Base-by-base conservation (phyloP, 805 yeast genomes). In the Cyberlindnera meyerae region DNA sequence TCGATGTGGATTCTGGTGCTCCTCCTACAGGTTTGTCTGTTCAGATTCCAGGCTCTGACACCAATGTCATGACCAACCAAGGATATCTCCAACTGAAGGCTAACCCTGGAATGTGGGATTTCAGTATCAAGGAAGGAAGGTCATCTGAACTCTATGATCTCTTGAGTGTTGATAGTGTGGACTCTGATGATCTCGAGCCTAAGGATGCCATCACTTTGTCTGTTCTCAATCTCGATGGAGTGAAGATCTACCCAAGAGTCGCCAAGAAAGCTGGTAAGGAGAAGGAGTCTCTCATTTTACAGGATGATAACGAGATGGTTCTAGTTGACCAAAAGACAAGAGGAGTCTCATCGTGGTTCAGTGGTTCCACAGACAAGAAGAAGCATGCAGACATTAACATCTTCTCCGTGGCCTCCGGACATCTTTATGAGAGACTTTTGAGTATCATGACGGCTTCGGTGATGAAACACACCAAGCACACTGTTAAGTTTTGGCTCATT, bases 31-130 rank as follows among this genome's bases (percentile, higher is more conserved):
- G 52, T 14, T 15, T 54, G 36, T 12, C 43, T n/a, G 48, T 52
- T 18, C 50, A 49, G 33, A 33, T 53, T 12, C 39, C 44, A 25
- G 50, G 47, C 1, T 62, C 70, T 1, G 86, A 79, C 45, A 81
- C 96, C 0, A 65, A 61, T 26, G 77, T 88, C 1, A 83, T 90
- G 93, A 71, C 79, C 1, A 80, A 83, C 27, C 65, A 81, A 44
- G 97, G 97, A 0, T 90, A 90, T 57, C 74, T 82, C 36, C 97
- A 89, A 58, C 63, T 93, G 31, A 75, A 74, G 44, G 77, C 82
- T 0, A 67, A 66, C 34, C 93, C 94, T 1, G 96, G 96, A 0
- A 31, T 67, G 4, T 84, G 85, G 81, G 55, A 61, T 2, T 54
- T 85, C n/a, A 47, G 51, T 1, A 50, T 79, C 11, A 71, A 71